Evolutionary conservation across 441 rosid species (phyloP), one percentile per base, ranked within the genome.

Genomic region (Populus hybrid): DNA sequence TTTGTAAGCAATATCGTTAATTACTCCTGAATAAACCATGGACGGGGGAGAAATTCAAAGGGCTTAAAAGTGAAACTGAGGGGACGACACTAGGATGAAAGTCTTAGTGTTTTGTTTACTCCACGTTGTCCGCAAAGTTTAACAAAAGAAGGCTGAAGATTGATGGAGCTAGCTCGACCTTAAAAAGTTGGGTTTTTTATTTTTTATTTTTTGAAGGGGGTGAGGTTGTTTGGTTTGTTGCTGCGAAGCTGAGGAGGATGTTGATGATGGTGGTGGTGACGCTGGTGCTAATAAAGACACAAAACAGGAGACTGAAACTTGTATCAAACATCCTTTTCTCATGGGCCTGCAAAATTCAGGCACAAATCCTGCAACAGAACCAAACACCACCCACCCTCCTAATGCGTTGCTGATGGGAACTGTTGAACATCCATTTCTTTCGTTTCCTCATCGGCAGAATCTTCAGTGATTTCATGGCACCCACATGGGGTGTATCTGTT

Each of bases 341-440:
- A 84, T 46, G 85, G 78, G 76, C 69, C 85, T 79, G 88, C 90
- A 80, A 81, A 83, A 83, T 75, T 83, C 83, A 84, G 88, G 89
- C 89, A 86, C 77, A 78, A 86, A 79, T 76, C 80, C 81, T 84
- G 91, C 86, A 84, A 83, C 82, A 81, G 82, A 83, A 85, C 69
- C 66, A 72, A 80, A 76, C 78, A 70, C 74, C 69, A 82, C 77
- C 24, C 24, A 59, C 65, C 65, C 82, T 68, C 82, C 73, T 82
- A 76, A 20, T 75, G 84, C 87, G 83, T 81, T 80, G 72, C 61
- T 75, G 67, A 50, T 38, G 68, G 65, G 9, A 81, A 86, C 78
- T 59, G 87, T 73, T 71, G 57, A 69, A 76, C 75, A 77, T 21
- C 57, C 35, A 72, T 50, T 23, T n/a, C 9, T 21, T 28, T 24